A percentile compares a stretch with the other conserved stretches of the same genome.
phyloP scores from a whole-genome alignment of 768 basidiomycete species.

The Trametes sanguinea region DNA sequence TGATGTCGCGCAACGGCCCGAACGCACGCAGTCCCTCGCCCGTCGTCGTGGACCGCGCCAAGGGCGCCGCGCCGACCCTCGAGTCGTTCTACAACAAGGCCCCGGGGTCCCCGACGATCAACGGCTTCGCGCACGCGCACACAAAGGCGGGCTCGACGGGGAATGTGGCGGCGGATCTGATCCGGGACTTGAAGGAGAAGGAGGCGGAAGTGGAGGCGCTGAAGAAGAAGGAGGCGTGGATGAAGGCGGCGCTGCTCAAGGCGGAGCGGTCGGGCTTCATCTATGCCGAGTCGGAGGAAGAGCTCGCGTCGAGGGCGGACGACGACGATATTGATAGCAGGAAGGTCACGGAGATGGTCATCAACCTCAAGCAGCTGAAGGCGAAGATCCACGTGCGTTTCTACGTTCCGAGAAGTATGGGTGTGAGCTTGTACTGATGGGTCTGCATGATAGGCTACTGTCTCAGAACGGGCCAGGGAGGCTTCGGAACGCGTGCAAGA shows the following conservation, averaged over 20 bases:
- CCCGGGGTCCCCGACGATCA: conserved; percentile 46
- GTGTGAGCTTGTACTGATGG: too few species aligned
- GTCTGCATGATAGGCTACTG: conserved; percentile 50
- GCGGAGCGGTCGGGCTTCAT: conserved; percentile 82
- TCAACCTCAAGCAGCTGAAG: conserved; percentile 87
- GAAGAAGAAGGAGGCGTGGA: conserved; percentile 81
- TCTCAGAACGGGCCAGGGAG: conserved; percentile 73
- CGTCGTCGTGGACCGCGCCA: conserved; percentile 49
- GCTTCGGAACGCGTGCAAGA: conserved; percentile 79
- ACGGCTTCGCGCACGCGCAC: conserved; percentile 44
- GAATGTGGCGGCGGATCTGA: conserved; percentile 71
- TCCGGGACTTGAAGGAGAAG: conserved; percentile 79
- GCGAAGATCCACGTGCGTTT: conserved; percentile 78
- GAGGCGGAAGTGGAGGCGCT: conserved; percentile 78
- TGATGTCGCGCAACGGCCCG: conserved; percentile 53
- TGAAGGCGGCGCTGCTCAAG: conserved; percentile 75
- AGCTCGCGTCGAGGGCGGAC: conserved; percentile 37
- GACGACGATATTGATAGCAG: conserved; percentile 49
- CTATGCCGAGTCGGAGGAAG: conserved; percentile 52
- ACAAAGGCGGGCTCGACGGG: conserved; percentile 57
- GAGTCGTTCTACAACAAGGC: conserved; percentile 56
- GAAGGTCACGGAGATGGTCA: conserved; percentile 65
- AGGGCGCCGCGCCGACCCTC: conserved; percentile 43
- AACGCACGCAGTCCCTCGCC: conserved; percentile 60
- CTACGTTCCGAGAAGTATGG: not conserved